These are phyloP conservation scores for Emericellopsis terricola DNA, from an alignment of 495 filamentous ascomycete genomes.

Conservation along the genomic window DNA sequence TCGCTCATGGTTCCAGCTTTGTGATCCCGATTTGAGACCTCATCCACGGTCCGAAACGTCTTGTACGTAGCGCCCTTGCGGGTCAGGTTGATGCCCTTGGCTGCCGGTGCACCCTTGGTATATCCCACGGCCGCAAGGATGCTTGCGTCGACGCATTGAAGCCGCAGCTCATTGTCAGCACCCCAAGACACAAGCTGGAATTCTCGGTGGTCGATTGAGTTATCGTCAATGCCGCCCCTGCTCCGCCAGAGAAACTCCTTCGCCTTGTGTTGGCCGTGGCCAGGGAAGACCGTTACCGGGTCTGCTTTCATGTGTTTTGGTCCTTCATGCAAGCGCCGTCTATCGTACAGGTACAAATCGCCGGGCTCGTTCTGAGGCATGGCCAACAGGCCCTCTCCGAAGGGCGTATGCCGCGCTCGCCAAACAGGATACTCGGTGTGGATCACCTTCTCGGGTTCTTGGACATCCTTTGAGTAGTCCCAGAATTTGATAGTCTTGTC, in stretches of 20 bases:
- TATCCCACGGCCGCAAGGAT: conserved; percentile 59
- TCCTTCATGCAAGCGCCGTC: conserved; percentile 23
- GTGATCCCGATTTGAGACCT: conserved; percentile 24
- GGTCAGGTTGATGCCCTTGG: conserved; percentile 53
- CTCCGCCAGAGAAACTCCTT: conserved; percentile 90
- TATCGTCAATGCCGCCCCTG: conserved; percentile 47
- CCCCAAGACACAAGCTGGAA: conserved; percentile 94
- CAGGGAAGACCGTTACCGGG: conserved; percentile 58
- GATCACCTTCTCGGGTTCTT: conserved; percentile 55
- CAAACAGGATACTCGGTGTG: conserved; percentile 74
- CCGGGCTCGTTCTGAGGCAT: conserved; percentile 83
- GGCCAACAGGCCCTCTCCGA: conserved; percentile 69
- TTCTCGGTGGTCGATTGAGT: conserved; percentile 69
- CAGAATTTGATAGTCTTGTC: conserved; percentile 91
- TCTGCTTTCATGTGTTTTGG: conserved; percentile 25
- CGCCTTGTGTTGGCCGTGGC: conserved; percentile 64
- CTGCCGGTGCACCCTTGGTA: conserved; percentile 44
- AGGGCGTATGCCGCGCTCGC: conserved; percentile 87
- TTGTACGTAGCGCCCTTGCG: conserved; percentile 73
- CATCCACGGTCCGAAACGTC: conserved; percentile 51
- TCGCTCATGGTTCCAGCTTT: conserved; percentile 31
- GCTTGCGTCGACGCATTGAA: conserved; percentile 54
- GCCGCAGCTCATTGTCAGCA: conserved; percentile 60
- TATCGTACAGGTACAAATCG: conserved; percentile 73
- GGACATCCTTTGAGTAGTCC: conserved; percentile 51